phyloP scores from a whole-genome alignment of 208 protist genomes.

The Leishmania guyanensis region DNA sequence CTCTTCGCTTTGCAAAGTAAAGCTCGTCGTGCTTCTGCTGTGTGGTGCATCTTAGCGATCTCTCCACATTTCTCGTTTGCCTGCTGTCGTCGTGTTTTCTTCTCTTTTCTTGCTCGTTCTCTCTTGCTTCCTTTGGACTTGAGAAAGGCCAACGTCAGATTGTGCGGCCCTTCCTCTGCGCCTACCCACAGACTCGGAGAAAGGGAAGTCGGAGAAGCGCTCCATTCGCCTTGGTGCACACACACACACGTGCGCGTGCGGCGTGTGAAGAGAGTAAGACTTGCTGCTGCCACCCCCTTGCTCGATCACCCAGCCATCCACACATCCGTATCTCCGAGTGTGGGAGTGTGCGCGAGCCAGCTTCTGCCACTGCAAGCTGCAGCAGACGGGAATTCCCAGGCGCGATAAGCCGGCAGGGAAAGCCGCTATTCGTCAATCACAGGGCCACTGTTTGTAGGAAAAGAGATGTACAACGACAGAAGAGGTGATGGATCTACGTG shows the following conservation, averaged over 20 bases:
- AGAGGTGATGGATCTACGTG: neutral
- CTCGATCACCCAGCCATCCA: neutral
- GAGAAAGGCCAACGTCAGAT: neutral
- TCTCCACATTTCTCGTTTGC: neutral
- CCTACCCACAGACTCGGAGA: neutral
- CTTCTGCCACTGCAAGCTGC: neutral
- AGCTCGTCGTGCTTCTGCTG: neutral
- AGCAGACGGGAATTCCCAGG: neutral
- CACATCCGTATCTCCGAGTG: neutral
- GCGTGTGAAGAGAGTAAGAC: neutral
- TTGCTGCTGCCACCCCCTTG: neutral
- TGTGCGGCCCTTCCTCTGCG: neutral
- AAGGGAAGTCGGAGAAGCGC: neutral
- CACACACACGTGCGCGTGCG: neutral
- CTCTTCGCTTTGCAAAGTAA: neutral
- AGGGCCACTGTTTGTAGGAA: neutral
- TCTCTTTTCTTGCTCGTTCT: neutral
- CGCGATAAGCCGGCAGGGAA: neutral
- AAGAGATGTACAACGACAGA: slow-evolving; percentile 8
- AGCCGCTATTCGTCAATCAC: too few relatives aligned
- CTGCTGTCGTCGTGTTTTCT: neutral
- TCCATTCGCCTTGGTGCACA: neutral
- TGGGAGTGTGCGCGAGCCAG: neutral
- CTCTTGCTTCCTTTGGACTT: neutral
- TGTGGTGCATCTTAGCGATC: neutral